A percentile compares a stretch with the other conserved stretches of the same genome.
phyloP scores from a whole-genome alignment of 202 grass and related monocot genomes.

The Sporobolus alterniflorus region DNA sequence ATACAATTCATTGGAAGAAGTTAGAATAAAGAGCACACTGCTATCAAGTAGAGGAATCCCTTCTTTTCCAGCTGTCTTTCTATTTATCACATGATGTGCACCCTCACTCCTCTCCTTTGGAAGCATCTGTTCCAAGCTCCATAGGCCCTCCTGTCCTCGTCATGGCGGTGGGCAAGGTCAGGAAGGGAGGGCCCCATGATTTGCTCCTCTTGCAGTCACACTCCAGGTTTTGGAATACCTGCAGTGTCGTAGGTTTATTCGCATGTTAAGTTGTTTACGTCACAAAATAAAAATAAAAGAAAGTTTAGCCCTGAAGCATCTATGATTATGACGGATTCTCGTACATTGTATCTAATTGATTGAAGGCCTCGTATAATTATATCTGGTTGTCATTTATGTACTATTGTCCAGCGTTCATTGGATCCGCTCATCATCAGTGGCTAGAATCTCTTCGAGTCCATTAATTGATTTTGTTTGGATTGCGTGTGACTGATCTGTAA shows the following conservation, averaged over 20 bases:
- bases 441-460: neutral
- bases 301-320: neutral
- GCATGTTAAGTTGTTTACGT: conserved; percentile 8
- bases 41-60: conserved; percentile 38
- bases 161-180: conserved; percentile 32
- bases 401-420: neutral
- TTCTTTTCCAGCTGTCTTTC: conserved; percentile 3
- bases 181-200: conserved; percentile 19
- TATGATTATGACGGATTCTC: conserved; percentile 2
- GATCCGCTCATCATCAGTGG: neutral
- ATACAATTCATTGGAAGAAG: neutral
- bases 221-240: conserved; percentile 44
- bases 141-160: conserved; percentile 42
- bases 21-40: conserved; percentile 38
- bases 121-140: conserved; percentile 35
- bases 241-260: conserved; percentile 1
- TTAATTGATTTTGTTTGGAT: neutral
- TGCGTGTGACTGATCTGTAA: neutral
- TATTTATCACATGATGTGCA: conserved; percentile 15
- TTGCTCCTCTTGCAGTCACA: conserved; percentile 43
- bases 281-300: neutral
- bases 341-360: conserved; percentile 16
- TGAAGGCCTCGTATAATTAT: neutral
- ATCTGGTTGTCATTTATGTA: neutral
- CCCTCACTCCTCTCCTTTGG: conserved; percentile 27